phyloP scores from a whole-genome alignment of 1,139 yeast species.

The Kodamaea sp. region DNA sequence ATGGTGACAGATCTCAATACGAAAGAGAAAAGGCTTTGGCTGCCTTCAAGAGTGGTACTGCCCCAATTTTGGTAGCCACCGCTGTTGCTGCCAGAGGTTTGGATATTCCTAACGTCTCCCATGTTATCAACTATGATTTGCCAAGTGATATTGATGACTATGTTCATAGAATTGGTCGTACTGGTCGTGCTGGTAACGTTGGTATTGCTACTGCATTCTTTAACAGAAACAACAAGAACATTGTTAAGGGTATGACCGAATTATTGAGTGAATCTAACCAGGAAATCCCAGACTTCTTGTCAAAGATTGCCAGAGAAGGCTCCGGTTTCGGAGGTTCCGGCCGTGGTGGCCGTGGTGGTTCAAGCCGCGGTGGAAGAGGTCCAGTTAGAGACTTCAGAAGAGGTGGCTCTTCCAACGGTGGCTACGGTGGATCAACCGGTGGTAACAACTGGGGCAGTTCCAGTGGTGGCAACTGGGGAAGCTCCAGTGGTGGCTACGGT shows the following conservation, averaged over 20 bases:
- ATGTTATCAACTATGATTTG: constrained; percentile 94
- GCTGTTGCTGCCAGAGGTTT: constrained; percentile 99
- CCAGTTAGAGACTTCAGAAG: constrained; percentile 64
- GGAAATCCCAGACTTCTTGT: constrained; percentile 90
- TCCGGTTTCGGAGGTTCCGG: constrained; percentile 62
- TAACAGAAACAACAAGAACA: constrained; percentile 91
- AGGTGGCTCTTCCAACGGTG: constrained; percentile 28
- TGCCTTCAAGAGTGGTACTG: constrained; percentile 80
- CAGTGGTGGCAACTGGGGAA: constrained; percentile 27
- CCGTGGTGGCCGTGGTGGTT: constrained; percentile 34
- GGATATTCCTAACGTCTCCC: constrained; percentile 98
- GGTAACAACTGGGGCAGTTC: constrained; percentile 20
- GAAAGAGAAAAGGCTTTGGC: constrained; percentile 98
- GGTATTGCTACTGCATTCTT: constrained; percentile 98
- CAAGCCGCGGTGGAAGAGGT: constrained; percentile 24
- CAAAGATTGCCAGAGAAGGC: constrained; percentile 77
- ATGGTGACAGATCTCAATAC: constrained; percentile 96
- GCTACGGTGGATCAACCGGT: constrained; percentile 26
- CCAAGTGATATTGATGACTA: constrained; percentile 98
- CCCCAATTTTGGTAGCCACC: constrained; percentile 94
- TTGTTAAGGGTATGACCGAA: constrained; percentile 85
- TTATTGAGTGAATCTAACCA: constrained; percentile 94
- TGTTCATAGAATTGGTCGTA: constrained; percentile 99
- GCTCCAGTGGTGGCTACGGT: constrained; percentile 18
- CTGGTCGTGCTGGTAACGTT: constrained; percentile 99